Conservation (phyloP, 2,329 filamentous ascomycete genomes). For the Sclerotinia nivalis region DNA sequence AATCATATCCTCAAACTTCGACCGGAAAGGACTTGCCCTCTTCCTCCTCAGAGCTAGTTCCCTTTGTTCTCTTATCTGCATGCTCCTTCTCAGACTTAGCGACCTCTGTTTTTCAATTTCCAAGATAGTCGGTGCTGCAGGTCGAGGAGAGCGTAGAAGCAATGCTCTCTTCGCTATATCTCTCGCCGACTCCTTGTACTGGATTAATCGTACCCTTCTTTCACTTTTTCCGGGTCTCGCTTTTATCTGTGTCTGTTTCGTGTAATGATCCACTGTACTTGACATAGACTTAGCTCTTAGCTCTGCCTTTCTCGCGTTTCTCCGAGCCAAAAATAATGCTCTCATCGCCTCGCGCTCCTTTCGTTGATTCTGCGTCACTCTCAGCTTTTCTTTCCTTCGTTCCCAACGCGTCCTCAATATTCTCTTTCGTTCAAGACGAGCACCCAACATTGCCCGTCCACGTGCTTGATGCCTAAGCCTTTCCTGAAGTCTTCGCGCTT, state of each 20-base stretch:
- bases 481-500: background rate
- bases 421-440: background rate
- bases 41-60: background rate
- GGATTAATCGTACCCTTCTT: background rate
- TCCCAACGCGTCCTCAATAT: background rate
- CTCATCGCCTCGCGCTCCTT: background rate
- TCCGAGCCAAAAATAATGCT: background rate
- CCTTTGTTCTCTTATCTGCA: background rate
- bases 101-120: background rate
- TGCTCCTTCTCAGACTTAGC: too few relatives aligned
- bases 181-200: background rate
- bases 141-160: background rate
- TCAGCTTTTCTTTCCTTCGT: background rate
- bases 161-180: background rate
- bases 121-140: background rate
- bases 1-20: constrained; percentile 4
- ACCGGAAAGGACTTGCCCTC: background rate
- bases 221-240: background rate
- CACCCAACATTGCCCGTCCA: background rate
- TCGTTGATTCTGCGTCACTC: background rate
- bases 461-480: background rate
- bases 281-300: background rate
- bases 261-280: background rate
- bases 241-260: background rate
- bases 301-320: background rate